Evolutionary conservation across 108 stramenopile genomes (phyloP), one percentile per base, ranked within the genome.

Genomic region (Fragilariopsis cylindrus): DNA sequence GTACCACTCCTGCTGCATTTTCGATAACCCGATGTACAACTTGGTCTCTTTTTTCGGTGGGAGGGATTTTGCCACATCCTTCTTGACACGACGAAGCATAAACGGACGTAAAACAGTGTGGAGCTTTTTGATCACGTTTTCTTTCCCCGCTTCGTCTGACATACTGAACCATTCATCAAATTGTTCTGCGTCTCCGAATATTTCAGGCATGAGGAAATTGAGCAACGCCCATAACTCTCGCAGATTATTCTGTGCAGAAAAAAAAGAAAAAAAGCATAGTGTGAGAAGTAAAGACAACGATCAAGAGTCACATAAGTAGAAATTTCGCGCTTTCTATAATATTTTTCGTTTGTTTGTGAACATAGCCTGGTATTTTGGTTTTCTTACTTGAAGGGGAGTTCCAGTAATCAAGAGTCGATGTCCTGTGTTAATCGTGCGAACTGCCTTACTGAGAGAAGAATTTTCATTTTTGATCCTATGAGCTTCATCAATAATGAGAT

Each of bases 401-500:
- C 97, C 97, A 4, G 97, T 98, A 62, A 98, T 93, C 50, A 98
- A 86, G 46, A 99, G 80, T 13, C 99, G 95, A 76, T 90, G 89
- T 57, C 90, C 86, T 8, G 96, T 95, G 15, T 84, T 81, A 73
- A 93, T 80, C 21, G 78, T 69, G 18, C 96, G 83, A 12, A 97
- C 92, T 11, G 83, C 88, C 76, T 81, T 82, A 69, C 90, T 89
- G 21, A 98, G 85, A 42, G 85, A 82, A 4, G 88, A 90, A 62
- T 97, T 96, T 75, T 97, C 97, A 81, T 99, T 99, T 85, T 99
- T 99, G 92, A 99, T 98, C 50, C 99, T 87, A 81, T 99, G 99
- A 1, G 97, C 99, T 72, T 99, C 98, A 81, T 98, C 98, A 66
- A 86, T 83, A 66, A 90, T 91, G 39, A 91, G 72, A 60, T 93